Percentiles rank a stretch among this genome's conserved stretches.
Evolutionary conservation across 2,329 filamentous ascomycete genomes (phyloP).

Genomic region (Lasiodiplodia citricola): DNA sequence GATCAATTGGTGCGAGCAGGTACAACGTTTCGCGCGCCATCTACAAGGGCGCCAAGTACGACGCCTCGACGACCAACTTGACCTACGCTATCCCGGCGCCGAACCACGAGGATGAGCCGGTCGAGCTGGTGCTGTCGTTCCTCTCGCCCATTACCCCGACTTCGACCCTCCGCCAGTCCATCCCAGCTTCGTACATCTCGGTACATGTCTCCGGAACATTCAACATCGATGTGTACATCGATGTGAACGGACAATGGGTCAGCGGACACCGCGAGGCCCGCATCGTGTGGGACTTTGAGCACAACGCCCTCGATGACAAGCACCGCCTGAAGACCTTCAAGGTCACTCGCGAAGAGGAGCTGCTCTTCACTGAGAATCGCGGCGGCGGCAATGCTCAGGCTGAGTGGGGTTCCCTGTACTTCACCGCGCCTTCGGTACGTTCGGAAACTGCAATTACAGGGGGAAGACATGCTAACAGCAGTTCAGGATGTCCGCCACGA

Average conservation of each 20-base stretch:
- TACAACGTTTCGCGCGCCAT: slow-evolving; percentile 64
- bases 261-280: slow-evolving; percentile 73
- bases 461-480: slow-evolving; percentile 31
- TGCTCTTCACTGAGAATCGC: slow-evolving; percentile 71
- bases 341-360: slow-evolving; percentile 64
- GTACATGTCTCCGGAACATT: slow-evolving; percentile 71
- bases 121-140: slow-evolving; percentile 67
- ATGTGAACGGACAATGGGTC: slow-evolving; percentile 71
- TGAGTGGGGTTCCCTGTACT: slow-evolving; percentile 84
- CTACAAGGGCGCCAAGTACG: slow-evolving; percentile 68
- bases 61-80: slow-evolving; percentile 73
- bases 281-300: slow-evolving; percentile 71
- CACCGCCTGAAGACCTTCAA: slow-evolving; percentile 68
- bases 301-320: slow-evolving; percentile 47
- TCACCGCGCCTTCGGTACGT: slow-evolving; percentile 66
- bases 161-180: slow-evolving; percentile 77
- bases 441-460: slow-evolving; percentile 37
- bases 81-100: slow-evolving; percentile 65
- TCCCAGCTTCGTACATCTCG: slow-evolving; percentile 81
- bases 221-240: slow-evolving; percentile 54
- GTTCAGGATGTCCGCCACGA: slow-evolving; percentile 66
- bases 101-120: slow-evolving; percentile 42
- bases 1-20: slow-evolving; percentile 37
- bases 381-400: slow-evolving; percentile 65
- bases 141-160: slow-evolving; percentile 81